These are phyloP conservation scores for Pouteria glomerata DNA, from an alignment of 148 eudicot species.

Conservation along the genomic window DNA sequence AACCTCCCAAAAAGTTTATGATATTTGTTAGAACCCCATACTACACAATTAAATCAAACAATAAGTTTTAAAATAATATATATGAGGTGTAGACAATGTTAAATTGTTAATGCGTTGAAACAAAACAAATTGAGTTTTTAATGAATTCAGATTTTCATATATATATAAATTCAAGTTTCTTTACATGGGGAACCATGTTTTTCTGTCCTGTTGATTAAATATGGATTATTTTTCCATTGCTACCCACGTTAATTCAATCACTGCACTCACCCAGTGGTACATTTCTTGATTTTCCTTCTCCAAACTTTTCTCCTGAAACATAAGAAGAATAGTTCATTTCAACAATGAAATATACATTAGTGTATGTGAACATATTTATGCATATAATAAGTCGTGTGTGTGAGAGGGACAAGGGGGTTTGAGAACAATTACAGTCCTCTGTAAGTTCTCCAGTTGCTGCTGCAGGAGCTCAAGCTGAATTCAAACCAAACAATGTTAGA, in stretches of 20 bases:
- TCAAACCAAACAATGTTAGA: neutral
- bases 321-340: neutral
- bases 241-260: neutral
- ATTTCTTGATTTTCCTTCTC: constrained; percentile 26
- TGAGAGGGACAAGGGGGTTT: neutral
- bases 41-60: neutral
- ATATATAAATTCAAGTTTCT: no score
- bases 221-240: neutral
- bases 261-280: constrained; percentile 18
- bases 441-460: constrained; percentile 21
- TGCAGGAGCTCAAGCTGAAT: constrained; percentile 23
- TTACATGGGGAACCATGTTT: no score
- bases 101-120: neutral
- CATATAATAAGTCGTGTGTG: no score
- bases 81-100: neutral
- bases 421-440: constrained; percentile 7
- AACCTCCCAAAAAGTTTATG: neutral
- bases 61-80: neutral
- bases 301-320: constrained; percentile 12
- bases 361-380: neutral
- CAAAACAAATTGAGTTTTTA: no score
- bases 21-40: neutral
- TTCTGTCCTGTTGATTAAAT: neutral
- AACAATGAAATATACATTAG: neutral
- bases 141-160: no score